These are phyloP conservation scores for Stagonosporopsis cucurbitacearum DNA, from an alignment of 2,329 filamentous ascomycete species.

Conservation along the genomic window DNA sequence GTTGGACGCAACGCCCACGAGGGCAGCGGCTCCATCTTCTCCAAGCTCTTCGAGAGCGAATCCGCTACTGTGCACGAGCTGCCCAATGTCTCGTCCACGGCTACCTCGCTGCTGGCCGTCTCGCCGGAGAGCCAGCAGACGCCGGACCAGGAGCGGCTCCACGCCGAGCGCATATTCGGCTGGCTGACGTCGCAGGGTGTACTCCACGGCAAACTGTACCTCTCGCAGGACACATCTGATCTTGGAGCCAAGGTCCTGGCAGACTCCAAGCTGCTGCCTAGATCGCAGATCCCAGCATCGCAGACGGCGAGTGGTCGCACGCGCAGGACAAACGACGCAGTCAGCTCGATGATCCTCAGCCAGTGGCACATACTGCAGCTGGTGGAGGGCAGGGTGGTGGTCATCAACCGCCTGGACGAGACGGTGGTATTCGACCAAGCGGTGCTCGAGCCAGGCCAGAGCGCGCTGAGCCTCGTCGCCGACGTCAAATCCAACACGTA, in stretches of 20 bases:
- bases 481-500: slow-evolving; percentile 96
- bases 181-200: slow-evolving; percentile 91
- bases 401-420: slow-evolving; percentile 85
- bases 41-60: slow-evolving; percentile 86
- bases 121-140: slow-evolving; percentile 73
- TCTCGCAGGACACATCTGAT: slow-evolving; percentile 64
- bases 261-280: slow-evolving; percentile 78
- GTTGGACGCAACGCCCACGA: slow-evolving; percentile 75
- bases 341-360: slow-evolving; percentile 82
- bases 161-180: slow-evolving; percentile 77
- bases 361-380: slow-evolving; percentile 92
- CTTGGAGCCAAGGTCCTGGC: slow-evolving; percentile 78
- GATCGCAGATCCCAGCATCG: slow-evolving; percentile 73
- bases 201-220: slow-evolving; percentile 80
- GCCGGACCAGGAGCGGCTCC: slow-evolving; percentile 58
- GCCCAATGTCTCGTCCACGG: slow-evolving; percentile 63
- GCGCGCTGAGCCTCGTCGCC: slow-evolving; percentile 80
- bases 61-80: slow-evolving; percentile 78
- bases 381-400: slow-evolving; percentile 81
- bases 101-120: slow-evolving; percentile 72
- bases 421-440: slow-evolving; percentile 86
- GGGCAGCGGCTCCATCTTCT: slow-evolving; percentile 83
- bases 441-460: slow-evolving; percentile 80
- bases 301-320: slow-evolving; percentile 70
- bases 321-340: slow-evolving; percentile 71